Evolutionary conservation across 129 eudicot species (phyloP).

Genomic region (Saussurea involucrata): DNA sequence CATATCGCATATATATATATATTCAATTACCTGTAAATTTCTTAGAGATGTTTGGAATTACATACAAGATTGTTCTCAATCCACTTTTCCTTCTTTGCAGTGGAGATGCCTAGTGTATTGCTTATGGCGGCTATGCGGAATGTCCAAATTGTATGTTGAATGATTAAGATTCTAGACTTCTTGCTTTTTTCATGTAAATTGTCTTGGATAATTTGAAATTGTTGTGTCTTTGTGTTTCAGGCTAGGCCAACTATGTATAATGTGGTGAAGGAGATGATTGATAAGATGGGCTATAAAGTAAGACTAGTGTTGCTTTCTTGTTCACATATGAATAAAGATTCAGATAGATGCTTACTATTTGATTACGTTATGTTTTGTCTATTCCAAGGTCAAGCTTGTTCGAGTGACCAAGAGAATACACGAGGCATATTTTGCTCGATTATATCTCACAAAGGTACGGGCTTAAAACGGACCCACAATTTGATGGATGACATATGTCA

Average conservation of each 20-base stretch:
- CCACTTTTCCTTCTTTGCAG: constrained; percentile 38
- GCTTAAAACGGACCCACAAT: neutral
- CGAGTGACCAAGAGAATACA: constrained; percentile 88
- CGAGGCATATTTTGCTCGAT: constrained; percentile 82
- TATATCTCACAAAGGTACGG: constrained; percentile 70
- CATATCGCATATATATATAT: neutral
- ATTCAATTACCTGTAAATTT: neutral
- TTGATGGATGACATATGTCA: neutral
- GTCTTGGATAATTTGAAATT: constrained; percentile 1
- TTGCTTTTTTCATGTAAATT: neutral
- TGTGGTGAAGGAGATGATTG: constrained; percentile 84
- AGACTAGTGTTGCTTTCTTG: constrained; percentile 12
- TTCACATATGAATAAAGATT: neutral
- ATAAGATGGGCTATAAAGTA: constrained; percentile 90
- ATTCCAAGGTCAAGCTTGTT: constrained; percentile 82
- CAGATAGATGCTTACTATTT: neutral
- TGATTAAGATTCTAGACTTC: neutral
- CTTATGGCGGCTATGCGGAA: constrained; percentile 85
- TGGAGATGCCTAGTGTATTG: constrained; percentile 88
- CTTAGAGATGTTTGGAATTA: neutral
- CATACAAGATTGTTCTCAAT: neutral
- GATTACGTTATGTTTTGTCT: neutral
- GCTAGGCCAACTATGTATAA: constrained; percentile 91
- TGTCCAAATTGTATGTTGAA: constrained; percentile 70
- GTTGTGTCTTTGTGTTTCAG: constrained; percentile 36